These are phyloP conservation scores for Blastomyces silverae DNA, from an alignment of 2,329 filamentous ascomycete genomes.

Conservation along the genomic window DNA sequence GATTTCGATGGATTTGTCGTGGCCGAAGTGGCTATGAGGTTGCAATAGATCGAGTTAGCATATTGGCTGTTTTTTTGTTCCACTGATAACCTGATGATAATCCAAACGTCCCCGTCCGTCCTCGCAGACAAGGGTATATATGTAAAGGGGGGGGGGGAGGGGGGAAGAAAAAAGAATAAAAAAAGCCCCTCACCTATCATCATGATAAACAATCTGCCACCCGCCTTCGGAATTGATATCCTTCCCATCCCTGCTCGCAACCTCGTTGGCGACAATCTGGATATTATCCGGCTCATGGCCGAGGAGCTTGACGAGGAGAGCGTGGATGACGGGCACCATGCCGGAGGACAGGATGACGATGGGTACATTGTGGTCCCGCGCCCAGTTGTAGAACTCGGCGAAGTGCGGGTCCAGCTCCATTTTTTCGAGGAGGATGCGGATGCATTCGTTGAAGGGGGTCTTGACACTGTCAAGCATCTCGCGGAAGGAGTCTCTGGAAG, in stretches of 20 bases:
- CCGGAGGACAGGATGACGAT: slow-evolving; percentile 87
- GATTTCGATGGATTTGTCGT: slow-evolving; percentile 92
- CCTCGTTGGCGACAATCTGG: slow-evolving; percentile 85
- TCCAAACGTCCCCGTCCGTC: too few species aligned
- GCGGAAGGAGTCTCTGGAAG: slow-evolving; percentile 65
- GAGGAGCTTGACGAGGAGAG: slow-evolving; percentile 70
- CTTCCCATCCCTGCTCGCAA: slow-evolving; percentile 60
- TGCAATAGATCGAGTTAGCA: background rate
- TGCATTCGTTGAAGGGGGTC: slow-evolving; percentile 73
- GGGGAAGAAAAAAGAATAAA: background rate
- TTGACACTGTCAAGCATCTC: slow-evolving; percentile 87
- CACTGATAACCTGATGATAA: too few species aligned
- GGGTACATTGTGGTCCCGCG: slow-evolving; percentile 72
- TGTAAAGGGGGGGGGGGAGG: too few species aligned
- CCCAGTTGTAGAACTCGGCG: slow-evolving; percentile 79
- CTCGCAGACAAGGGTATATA: too few species aligned
- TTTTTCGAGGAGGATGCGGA: slow-evolving; percentile 68
- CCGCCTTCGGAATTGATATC: slow-evolving; percentile 70
- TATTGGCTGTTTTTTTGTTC: too few species aligned
- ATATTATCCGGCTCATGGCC: slow-evolving; percentile 73
- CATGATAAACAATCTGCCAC: slow-evolving; percentile 83
- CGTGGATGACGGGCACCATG: slow-evolving; percentile 86
- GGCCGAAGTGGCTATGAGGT: slow-evolving; percentile 65
- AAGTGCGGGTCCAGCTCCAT: slow-evolving; percentile 87
- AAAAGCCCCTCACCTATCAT: slow-evolving; percentile 59